Evolutionary conservation across 192 early-diverging fungal species (phyloP).

Genomic region (Mortierella alpina): DNA sequence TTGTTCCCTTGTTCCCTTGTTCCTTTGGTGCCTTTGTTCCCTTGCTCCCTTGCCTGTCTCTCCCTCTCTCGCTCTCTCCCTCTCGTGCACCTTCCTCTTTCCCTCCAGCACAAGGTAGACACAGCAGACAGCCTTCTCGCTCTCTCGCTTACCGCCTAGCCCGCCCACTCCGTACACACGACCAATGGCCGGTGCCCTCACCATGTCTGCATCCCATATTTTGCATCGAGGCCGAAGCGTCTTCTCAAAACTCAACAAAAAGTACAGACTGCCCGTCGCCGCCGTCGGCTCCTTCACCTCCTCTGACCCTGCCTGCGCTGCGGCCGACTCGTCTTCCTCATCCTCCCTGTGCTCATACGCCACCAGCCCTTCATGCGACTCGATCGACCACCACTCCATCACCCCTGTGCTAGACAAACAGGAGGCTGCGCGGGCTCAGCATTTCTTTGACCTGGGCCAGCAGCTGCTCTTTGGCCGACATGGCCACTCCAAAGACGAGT

Average conservation of each 20-base stretch:
- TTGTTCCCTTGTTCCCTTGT: neutral
- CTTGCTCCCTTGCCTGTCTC: neutral
- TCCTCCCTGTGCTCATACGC: constrained; percentile 32
- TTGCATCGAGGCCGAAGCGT: constrained; percentile 46
- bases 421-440: constrained; percentile 25
- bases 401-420: constrained; percentile 1
- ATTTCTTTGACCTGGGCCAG: constrained; percentile 41
- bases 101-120: neutral
- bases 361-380: constrained; percentile 24
- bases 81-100: neutral
- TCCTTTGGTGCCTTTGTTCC: neutral
- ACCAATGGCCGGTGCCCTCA: constrained; percentile 28
- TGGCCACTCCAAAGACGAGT: constrained; percentile 52
- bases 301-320: neutral
- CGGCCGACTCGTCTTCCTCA: neutral
- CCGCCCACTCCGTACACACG: constrained; percentile 1
- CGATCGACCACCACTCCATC: constrained; percentile 5
- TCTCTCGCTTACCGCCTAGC: neutral
- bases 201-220: constrained; percentile 50
- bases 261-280: constrained; percentile 25
- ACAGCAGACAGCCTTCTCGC: neutral
- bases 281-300: neutral
- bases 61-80: neutral
- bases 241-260: constrained; percentile 55
- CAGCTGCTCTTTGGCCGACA: constrained; percentile 65